Evolutionary conservation across 2,329 filamentous ascomycete species (phyloP).

Genomic region (Neospermospora avenae): DNA sequence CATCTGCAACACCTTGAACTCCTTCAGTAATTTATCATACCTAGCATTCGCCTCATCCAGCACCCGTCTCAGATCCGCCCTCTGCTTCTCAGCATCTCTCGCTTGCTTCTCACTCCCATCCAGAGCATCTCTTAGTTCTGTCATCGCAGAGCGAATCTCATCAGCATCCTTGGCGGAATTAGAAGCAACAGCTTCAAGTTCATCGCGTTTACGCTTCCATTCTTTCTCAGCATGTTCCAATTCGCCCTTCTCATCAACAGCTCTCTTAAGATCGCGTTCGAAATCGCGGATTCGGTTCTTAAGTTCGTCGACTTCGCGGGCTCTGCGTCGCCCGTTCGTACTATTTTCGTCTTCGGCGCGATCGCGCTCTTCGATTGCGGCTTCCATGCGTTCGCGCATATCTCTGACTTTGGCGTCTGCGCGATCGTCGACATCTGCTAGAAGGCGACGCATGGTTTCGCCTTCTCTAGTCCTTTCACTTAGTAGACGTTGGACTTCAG

Average conservation of each 20-base stretch:
- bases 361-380: constrained; percentile 90
- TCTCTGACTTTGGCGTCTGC: constrained; percentile 81
- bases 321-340: constrained; percentile 69
- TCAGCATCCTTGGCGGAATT: constrained; percentile 68
- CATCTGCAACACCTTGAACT: constrained; percentile 51
- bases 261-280: constrained; percentile 70
- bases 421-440: constrained; percentile 81
- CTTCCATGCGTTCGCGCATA: constrained; percentile 83
- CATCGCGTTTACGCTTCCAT: constrained; percentile 69
- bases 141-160: constrained; percentile 74
- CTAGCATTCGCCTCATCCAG: constrained; percentile 75
- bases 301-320: constrained; percentile 83
- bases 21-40: constrained; percentile 76
- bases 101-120: constrained; percentile 86
- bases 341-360: constrained; percentile 87
- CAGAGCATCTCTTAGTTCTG: constrained; percentile 72
- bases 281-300: constrained; percentile 75
- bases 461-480: constrained; percentile 86
- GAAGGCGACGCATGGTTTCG: constrained; percentile 87
- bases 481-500: constrained; percentile 81
- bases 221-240: constrained; percentile 71
- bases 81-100: constrained; percentile 79
- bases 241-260: constrained; percentile 73
- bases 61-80: constrained; percentile 67
- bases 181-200: constrained; percentile 67